Conservation (phyloP, 805 yeast genomes). For the Zygosaccharomyces bisporus region DNA sequence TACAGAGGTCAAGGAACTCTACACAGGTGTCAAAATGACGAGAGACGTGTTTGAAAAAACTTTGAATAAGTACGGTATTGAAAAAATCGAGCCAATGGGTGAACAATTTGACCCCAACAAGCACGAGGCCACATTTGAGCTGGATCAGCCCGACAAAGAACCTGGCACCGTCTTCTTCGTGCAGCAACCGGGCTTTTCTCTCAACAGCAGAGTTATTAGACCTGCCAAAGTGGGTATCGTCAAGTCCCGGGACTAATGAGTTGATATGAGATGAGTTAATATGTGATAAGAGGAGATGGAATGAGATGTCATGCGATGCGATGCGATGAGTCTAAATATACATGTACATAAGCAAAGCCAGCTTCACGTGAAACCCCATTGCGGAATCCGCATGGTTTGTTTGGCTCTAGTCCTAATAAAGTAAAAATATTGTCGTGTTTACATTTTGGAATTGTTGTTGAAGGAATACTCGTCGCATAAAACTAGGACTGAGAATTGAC, state of each 20-base stretch:
- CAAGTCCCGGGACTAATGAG: slow-evolving; percentile 40
- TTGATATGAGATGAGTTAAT: neutral
- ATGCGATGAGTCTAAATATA: slow-evolving; percentile 1
- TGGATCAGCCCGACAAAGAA: slow-evolving; percentile 81
- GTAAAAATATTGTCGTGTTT: slow-evolving; percentile 1
- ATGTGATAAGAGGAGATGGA: neutral
- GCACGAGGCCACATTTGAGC: slow-evolving; percentile 90
- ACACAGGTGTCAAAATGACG: slow-evolving; percentile 90
- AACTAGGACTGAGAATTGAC: neutral
- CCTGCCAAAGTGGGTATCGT: slow-evolving; percentile 97
- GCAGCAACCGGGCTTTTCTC: slow-evolving; percentile 83
- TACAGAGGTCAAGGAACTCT: slow-evolving; percentile 65
- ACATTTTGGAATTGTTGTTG: neutral
- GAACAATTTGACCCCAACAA: slow-evolving; percentile 84
- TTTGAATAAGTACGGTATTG: slow-evolving; percentile 71
- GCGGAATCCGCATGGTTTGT: neutral
- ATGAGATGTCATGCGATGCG: slow-evolving; percentile 4
- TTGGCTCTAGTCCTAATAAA: neutral
- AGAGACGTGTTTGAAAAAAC: slow-evolving; percentile 83
- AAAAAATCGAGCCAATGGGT: slow-evolving; percentile 77
- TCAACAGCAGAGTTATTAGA: slow-evolving; percentile 83
- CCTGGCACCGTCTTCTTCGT: slow-evolving; percentile 92
- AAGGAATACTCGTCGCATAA: neutral
- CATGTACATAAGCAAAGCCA: neutral
- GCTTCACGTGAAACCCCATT: neutral